Percentiles rank a stretch among this genome's conserved stretches.
Conservation (phyloP, 78 protist genomes). For the Dictyostelium capitatum region DNA sequence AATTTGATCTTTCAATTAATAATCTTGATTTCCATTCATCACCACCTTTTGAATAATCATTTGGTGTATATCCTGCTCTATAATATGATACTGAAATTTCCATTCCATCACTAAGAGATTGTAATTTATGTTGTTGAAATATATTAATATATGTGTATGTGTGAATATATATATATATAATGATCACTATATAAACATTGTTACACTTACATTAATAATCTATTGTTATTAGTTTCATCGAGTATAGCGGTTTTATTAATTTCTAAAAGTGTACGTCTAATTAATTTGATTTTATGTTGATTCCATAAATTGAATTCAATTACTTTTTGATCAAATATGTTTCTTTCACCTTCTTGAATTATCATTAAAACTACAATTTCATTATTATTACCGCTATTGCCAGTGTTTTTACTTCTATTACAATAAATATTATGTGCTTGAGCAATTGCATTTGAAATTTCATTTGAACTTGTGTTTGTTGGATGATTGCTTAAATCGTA, state of each 20-base stretch:
- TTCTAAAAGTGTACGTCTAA: conserved; percentile 77
- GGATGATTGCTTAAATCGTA: conserved; percentile 45
- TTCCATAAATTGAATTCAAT: conserved; percentile 77
- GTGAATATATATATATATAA: too few species aligned
- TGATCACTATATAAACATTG: too few species aligned
- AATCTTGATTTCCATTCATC: conserved; percentile 92
- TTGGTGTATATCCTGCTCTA: conserved; percentile 96
- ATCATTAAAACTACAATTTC: conserved; percentile 83
- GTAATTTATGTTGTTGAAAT: background rate
- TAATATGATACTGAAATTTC: conserved; percentile 90
- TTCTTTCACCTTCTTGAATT: conserved; percentile 88
- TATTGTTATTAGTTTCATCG: background rate
- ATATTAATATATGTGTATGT: background rate
- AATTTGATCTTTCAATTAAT: conserved; percentile 83
- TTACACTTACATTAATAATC: conserved; percentile 23
- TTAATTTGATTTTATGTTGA: conserved; percentile 38
- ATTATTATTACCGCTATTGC: background rate
- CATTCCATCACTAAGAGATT: conserved; percentile 57
- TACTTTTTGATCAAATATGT: conserved; percentile 88
- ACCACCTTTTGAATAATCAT: conserved; percentile 86
- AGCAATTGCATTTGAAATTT: conserved; percentile 58
- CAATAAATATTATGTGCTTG: conserved; percentile 23
- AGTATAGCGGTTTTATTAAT: conserved; percentile 20
- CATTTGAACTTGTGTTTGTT: conserved; percentile 38
- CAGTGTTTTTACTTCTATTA: background rate